These are phyloP conservation scores for Pichia phayaonensis DNA, from an alignment of 805 yeast species.

Conservation along the genomic window DNA sequence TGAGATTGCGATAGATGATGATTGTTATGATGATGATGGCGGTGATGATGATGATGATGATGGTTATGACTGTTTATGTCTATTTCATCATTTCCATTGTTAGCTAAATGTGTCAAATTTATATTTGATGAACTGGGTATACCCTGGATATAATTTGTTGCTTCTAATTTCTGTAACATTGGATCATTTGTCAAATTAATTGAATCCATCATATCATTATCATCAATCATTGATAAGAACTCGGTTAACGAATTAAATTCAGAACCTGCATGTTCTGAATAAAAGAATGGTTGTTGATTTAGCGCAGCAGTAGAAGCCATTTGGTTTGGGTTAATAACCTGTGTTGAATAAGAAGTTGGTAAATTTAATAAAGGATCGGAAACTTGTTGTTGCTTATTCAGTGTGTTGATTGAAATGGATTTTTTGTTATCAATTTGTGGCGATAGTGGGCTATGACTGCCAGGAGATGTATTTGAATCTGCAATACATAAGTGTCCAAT, in stretches of 20 bases:
- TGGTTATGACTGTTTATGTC: not conserved
- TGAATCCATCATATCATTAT: conserved; percentile 55
- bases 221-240: conserved; percentile 84
- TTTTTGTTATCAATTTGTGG: not conserved
- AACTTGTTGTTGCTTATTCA: not conserved
- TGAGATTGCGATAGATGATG: not conserved
- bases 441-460: conserved; percentile 39
- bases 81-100: not conserved
- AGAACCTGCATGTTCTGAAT: conserved; percentile 86
- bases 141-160: conserved; percentile 11
- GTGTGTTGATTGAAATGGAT: not conserved
- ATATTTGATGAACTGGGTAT: not conserved
- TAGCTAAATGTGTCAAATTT: conserved; percentile 15
- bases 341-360: not conserved
- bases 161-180: conserved; percentile 28
- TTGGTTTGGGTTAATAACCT: not conserved
- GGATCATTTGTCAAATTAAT: conserved; percentile 31
- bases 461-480: conserved; percentile 31
- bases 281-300: conserved; percentile 72
- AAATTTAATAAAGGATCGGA: not conserved
- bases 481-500: conserved; percentile 73
- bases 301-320: conserved; percentile 17
- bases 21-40: conserved; percentile 9
- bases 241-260: conserved; percentile 88
- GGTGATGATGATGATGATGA: conserved; percentile 2